These are phyloP conservation scores for Spathaspora sp. DNA, from an alignment of 1,139 yeast species.

Conservation along the genomic window DNA sequence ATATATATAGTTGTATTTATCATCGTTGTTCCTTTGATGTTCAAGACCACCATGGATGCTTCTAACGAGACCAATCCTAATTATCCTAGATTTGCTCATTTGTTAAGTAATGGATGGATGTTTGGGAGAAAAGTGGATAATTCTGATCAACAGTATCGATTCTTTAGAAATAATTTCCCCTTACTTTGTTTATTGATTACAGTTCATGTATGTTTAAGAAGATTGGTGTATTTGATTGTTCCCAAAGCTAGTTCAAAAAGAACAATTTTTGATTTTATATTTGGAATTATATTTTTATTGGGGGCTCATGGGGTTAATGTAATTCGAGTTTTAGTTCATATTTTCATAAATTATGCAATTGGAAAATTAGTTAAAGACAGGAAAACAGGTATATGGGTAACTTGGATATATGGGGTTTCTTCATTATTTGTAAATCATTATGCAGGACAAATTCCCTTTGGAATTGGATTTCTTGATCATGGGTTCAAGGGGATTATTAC, in stretches of 20 bases:
- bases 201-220: conserved; percentile 55
- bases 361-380: conserved; percentile 40
- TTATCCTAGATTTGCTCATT: conserved; percentile 59
- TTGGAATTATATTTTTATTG: conserved; percentile 68
- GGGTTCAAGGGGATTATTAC: conserved; percentile 72
- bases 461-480: conserved; percentile 51
- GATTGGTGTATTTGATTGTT: conserved; percentile 22
- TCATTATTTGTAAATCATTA: conserved; percentile 77
- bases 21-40: conserved; percentile 77
- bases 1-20: conserved; percentile 62
- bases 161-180: conserved; percentile 79
- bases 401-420: conserved; percentile 80
- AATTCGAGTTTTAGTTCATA: conserved; percentile 58
- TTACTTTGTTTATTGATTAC: conserved; percentile 54
- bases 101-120: conserved; percentile 72
- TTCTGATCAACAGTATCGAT: conserved; percentile 85
- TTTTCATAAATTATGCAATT: conserved; percentile 53
- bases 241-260: conserved; percentile 26
- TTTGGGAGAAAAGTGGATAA: conserved; percentile 83
- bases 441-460: conserved; percentile 55
- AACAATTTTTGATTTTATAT: conserved; percentile 63
- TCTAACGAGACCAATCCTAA: conserved; percentile 78
- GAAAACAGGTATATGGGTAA: conserved; percentile 30
- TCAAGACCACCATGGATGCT: conserved; percentile 78
- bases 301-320: conserved; percentile 81